These are phyloP conservation scores for Jackrogersella multiformis DNA, from an alignment of 495 filamentous ascomycete genomes.

Conservation along the genomic window DNA sequence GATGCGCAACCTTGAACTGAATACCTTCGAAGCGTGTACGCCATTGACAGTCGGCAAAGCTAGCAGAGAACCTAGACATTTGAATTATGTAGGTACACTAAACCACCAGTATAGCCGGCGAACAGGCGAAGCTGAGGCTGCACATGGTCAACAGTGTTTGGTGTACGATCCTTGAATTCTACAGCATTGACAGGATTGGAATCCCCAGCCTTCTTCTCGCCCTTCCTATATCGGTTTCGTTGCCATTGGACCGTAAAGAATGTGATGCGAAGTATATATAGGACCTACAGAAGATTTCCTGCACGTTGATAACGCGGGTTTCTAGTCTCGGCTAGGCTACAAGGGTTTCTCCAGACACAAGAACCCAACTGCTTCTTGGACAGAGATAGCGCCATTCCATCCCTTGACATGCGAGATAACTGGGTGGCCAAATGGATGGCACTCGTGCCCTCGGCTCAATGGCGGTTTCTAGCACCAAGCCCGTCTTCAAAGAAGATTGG, in stretches of 20 bases:
- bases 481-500: slow-evolving; percentile 23
- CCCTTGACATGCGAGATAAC: slow-evolving; percentile 35
- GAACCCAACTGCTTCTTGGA: slow-evolving; percentile 27
- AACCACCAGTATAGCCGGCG: slow-evolving; percentile 19
- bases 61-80: slow-evolving; percentile 18
- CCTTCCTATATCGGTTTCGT: slow-evolving; percentile 14
- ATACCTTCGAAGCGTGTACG: slow-evolving; percentile 12
- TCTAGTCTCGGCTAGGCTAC: slow-evolving; percentile 27
- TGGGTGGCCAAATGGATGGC: slow-evolving; percentile 22
- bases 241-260: slow-evolving; percentile 23
- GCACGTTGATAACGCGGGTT: slow-evolving; percentile 34
- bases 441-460: slow-evolving; percentile 31
- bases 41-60: slow-evolving; percentile 8
- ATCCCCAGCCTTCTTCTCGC: slow-evolving; percentile 13
- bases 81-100: slow-evolving; percentile 32
- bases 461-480: slow-evolving; percentile 27
- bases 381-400: slow-evolving; percentile 39
- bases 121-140: slow-evolving; percentile 26
- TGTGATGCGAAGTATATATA: slow-evolving; percentile 22
- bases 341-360: slow-evolving; percentile 18
- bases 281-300: slow-evolving; percentile 20
- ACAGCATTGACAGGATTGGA: slow-evolving; percentile 17
- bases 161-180: slow-evolving; percentile 26
- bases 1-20: slow-evolving; percentile 21
- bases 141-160: slow-evolving; percentile 20